Conservation (phyloP, 23 red algal genomes). For the Gracilaria caudata region DNA sequence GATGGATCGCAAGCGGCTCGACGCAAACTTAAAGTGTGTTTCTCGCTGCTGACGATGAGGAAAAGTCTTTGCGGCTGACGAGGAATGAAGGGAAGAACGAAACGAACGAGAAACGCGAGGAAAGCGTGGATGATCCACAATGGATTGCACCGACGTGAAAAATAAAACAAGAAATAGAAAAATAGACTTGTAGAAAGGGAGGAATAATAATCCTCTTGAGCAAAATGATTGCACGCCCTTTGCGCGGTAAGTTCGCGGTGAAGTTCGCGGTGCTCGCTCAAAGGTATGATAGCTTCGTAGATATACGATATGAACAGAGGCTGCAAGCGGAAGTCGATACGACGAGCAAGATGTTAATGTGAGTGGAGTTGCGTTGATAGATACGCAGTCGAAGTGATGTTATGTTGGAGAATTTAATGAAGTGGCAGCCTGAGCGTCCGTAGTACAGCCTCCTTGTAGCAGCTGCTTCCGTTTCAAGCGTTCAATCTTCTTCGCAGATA, state of each 20-base stretch:
- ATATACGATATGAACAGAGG: too few species aligned
- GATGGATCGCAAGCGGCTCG: neutral
- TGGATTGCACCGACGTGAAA: neutral
- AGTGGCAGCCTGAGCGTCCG: neutral
- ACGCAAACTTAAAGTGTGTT: neutral
- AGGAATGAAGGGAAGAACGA: too few species aligned
- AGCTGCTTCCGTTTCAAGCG: slow-evolving; percentile 28
- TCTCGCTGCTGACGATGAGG: neutral
- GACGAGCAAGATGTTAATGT: too few species aligned
- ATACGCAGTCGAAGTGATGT: neutral
- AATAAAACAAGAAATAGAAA: neutral
- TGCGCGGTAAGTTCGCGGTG: too few species aligned
- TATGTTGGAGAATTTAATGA: neutral
- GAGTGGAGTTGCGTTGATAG: too few species aligned
- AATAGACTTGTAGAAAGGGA: neutral
- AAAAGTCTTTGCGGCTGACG: neutral
- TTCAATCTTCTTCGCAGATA: slow-evolving; percentile 40
- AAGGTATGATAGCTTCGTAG: too few species aligned
- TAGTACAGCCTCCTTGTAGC: neutral
- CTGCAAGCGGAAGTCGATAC: too few species aligned
- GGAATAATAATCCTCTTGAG: neutral
- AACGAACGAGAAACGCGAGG: too few species aligned
- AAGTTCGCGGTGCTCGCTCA: too few species aligned
- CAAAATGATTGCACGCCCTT: slow-evolving; percentile 15
- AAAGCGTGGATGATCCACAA: too few species aligned